Evolutionary conservation across 441 rosid species (phyloP).

Genomic region (Populus hybrid): DNA sequence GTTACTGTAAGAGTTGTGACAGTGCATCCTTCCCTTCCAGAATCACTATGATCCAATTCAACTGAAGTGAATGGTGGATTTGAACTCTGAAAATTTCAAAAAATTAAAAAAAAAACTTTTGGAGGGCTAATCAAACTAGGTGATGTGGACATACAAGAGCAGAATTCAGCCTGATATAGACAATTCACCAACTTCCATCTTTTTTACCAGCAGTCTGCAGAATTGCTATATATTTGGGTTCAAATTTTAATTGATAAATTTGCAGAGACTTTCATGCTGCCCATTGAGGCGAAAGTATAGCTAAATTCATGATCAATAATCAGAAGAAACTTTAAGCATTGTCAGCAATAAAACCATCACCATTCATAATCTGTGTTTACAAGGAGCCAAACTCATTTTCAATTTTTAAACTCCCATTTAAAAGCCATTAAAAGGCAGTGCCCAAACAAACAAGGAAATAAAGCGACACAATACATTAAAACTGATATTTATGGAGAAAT

Average conservation of each 20-base stretch:
- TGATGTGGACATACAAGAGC: neutral
- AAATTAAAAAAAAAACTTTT: constrained; percentile 24
- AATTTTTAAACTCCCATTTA: neutral
- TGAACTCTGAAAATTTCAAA: constrained; percentile 74
- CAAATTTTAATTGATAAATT: neutral
- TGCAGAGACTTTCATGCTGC: neutral
- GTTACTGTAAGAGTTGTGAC: constrained; percentile 98
- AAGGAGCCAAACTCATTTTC: neutral
- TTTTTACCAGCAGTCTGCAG: neutral
- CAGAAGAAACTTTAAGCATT: neutral
- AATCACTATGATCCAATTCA: constrained; percentile 99
- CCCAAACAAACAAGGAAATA: neutral
- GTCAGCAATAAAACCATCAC: neutral
- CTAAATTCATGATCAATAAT: neutral
- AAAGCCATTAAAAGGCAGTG: neutral
- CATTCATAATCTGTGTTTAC: neutral
- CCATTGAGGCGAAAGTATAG: neutral
- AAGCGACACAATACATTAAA: neutral
- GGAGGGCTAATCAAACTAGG: constrained; percentile 12
- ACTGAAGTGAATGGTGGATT: constrained; percentile 99
- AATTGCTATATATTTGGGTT: constrained; percentile 10
- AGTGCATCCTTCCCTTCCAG: constrained; percentile 99
- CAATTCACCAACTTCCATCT: neutral
- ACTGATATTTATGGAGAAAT: neutral
- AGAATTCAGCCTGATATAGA: neutral